Percentiles rank a stretch among this genome's conserved stretches.
These are phyloP conservation scores for Teunomyces panamensis DNA, from an alignment of 805 yeast genomes.

Conservation along the genomic window DNA sequence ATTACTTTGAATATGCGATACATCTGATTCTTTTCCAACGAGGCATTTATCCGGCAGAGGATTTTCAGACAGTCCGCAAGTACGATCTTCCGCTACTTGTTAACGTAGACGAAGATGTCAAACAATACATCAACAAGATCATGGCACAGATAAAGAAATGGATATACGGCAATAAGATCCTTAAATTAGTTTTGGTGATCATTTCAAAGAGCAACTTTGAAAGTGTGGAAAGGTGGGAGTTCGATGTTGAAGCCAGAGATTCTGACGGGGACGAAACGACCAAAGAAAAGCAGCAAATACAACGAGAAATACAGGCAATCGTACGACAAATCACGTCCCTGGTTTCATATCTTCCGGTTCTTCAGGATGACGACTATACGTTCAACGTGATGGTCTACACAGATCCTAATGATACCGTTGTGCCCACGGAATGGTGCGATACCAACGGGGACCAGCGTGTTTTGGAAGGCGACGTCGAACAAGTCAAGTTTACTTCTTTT, in stretches of 20 bases:
- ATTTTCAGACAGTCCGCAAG: conserved; percentile 71
- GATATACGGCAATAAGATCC: conserved; percentile 68
- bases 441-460: conserved; percentile 55
- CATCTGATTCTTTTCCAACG: conserved; percentile 83
- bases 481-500: conserved; percentile 67
- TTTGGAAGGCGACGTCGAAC: conserved; percentile 52
- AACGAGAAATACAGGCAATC: conserved; percentile 76
- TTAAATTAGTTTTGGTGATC: conserved; percentile 69
- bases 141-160: conserved; percentile 63
- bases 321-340: conserved; percentile 88
- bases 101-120: conserved; percentile 73
- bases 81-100: conserved; percentile 76
- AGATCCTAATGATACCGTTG: conserved; percentile 48
- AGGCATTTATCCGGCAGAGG: conserved; percentile 86
- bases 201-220: conserved; percentile 65
- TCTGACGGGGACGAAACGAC: conserved; percentile 12
- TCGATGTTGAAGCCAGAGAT: conserved; percentile 50
- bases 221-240: conserved; percentile 84
- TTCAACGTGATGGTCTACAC: conserved; percentile 85
- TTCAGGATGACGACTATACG: conserved; percentile 59
- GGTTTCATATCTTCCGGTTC: conserved; percentile 77
- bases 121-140: conserved; percentile 61
- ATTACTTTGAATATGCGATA: conserved; percentile 79
- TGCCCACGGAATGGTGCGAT: conserved; percentile 85
- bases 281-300: conserved; percentile 49